Conservation (phyloP, 129 eudicot species). For the Flaveria trinervia region DNA sequence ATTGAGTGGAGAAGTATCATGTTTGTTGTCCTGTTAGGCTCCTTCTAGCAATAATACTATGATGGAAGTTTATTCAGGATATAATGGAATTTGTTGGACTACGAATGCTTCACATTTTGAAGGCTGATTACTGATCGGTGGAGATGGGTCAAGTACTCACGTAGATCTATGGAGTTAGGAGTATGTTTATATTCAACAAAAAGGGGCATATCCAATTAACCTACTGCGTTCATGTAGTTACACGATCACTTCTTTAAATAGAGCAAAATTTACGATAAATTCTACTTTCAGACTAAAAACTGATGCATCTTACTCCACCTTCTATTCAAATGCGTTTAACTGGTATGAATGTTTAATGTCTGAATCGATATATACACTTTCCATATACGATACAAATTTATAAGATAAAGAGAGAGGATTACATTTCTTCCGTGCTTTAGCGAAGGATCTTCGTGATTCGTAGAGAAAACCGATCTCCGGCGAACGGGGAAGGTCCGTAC, state of each 20-base stretch:
- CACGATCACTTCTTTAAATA: slow-evolving; percentile 16
- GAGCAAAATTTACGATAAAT: background rate
- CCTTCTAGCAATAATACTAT: background rate
- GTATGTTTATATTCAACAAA: background rate
- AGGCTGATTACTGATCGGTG: no score
- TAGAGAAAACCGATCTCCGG: slow-evolving; percentile 39
- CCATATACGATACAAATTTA: background rate
- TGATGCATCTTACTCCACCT: background rate
- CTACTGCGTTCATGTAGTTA: background rate
- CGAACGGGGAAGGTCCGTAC: slow-evolving; percentile 20
- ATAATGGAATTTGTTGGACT: background rate
- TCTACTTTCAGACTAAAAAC: background rate
- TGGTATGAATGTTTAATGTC: background rate
- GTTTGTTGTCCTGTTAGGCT: background rate
- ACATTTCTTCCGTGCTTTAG: slow-evolving; percentile 75
- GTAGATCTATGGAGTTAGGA: no score
- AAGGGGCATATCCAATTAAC: background rate
- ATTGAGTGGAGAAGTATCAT: background rate
- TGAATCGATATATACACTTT: background rate
- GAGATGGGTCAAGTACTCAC: no score
- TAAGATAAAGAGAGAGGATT: slow-evolving; percentile 18
- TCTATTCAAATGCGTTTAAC: background rate
- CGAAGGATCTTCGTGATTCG: slow-evolving; percentile 55
- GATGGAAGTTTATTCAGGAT: background rate
- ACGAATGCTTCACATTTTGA: background rate